Evolutionary conservation across 164 flowering plant genomes (phyloP).

Genomic region (Annona squamosa): DNA sequence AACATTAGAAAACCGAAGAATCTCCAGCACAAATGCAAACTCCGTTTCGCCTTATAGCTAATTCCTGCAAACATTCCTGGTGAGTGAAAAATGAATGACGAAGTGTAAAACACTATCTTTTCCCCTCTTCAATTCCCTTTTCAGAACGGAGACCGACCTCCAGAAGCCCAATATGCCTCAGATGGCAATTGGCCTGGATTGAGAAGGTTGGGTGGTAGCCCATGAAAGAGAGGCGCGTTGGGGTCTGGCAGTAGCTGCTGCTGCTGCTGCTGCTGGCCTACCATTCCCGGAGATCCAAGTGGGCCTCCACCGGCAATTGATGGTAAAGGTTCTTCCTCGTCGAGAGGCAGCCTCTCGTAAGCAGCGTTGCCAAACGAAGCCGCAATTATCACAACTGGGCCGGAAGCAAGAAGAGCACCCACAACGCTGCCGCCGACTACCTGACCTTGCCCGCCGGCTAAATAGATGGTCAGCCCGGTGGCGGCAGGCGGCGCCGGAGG

Average conservation of each 20-base stretch:
- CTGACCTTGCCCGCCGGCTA: slow-evolving; percentile 90
- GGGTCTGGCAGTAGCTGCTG: slow-evolving; percentile 46
- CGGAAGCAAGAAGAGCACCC: slow-evolving; percentile 73
- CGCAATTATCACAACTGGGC: slow-evolving; percentile 86
- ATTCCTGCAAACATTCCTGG: background rate
- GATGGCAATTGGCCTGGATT: slow-evolving; percentile 49
- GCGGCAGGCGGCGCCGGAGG: slow-evolving; percentile 95
- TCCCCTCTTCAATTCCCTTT: background rate
- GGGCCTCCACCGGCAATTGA: slow-evolving; percentile 29
- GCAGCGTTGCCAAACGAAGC: slow-evolving; percentile 94
- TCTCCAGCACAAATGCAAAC: background rate
- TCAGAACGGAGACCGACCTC: slow-evolving; percentile 53
- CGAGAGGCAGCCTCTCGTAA: slow-evolving; percentile 80
- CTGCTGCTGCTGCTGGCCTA: slow-evolving; percentile 26
- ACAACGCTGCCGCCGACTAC: slow-evolving; percentile 84
- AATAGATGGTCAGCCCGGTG: slow-evolving; percentile 61
- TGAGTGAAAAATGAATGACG: background rate
- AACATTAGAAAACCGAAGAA: background rate
- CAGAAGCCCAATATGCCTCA: slow-evolving; percentile 53
- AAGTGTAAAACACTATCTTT: background rate
- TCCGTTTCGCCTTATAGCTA: background rate
- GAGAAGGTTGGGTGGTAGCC: slow-evolving; percentile 57
- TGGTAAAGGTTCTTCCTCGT: slow-evolving; percentile 36
- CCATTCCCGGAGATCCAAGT: slow-evolving; percentile 29
- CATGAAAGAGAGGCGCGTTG: slow-evolving; percentile 46